Evolutionary conservation across 805 yeast genomes (phyloP), one percentile per base, ranked within the genome.

Genomic region (Clavispora fructus): DNA sequence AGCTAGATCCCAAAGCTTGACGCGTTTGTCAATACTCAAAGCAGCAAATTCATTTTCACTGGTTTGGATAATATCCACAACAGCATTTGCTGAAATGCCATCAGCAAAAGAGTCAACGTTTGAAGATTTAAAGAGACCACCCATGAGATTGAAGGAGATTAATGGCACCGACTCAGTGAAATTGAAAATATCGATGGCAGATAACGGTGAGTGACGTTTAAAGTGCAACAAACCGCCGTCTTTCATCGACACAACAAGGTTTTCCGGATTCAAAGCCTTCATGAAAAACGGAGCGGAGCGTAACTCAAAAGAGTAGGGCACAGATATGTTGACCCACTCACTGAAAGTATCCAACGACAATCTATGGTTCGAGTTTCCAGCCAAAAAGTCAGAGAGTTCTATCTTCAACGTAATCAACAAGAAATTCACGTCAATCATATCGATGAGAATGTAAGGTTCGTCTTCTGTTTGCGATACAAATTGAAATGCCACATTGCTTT

Each of bases 141-240:
- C 57, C 35, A 67, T 56, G 33, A 64, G 54, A 48, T 58, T 60
- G 53, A 62, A 65, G 40, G 65, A 59, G 45, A 57, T 57, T 56
- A 56, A 63, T 63, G 55, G 73, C 54, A 66, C 49, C 5, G 57
- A 39, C 38, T 83, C 90, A 47, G 73, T 76, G 61, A 85, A 85
- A 27, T 80, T 64, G 39, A 60, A 62, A 9, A 77, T 78, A 46
- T 67, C 78, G 37, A 68, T 61, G 4, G 52, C 31, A 2, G 52
- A 42, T 39, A 57, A 53, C 72, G 79, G 11, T 80, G 46, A 27
- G 0, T 53, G 35, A 53, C 80, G 67, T 31, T 56, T 54, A 47
- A 85, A 68, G 39, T 81, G 82, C 42, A 88, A 64, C 37, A 90
- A 61, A 1, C 91, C 88, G 25, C 97, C 97, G 64, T 91, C 95